These are phyloP conservation scores for Aspergillus diversus DNA, from an alignment of 495 filamentous ascomycete genomes.

Conservation along the genomic window DNA sequence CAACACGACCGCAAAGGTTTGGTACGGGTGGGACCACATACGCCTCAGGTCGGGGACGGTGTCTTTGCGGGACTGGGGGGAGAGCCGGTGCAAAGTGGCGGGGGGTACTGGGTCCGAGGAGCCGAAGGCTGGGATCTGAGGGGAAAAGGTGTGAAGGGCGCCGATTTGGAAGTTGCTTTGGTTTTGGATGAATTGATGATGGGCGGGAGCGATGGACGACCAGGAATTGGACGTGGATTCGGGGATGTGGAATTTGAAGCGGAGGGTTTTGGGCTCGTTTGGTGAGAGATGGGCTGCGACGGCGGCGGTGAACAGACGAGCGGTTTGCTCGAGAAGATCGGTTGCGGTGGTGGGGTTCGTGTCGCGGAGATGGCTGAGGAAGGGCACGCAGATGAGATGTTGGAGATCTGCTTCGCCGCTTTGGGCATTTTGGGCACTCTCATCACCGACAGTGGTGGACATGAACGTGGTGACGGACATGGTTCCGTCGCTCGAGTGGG, in stretches of 20 bases:
- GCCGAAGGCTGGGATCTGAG: background rate
- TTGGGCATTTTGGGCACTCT: background rate
- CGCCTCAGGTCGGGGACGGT: background rate
- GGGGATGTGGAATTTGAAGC: background rate
- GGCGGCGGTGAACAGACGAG: background rate
- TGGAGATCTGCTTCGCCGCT: background rate
- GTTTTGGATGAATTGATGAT: background rate
- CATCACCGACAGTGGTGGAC: background rate
- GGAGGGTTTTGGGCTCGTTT: background rate
- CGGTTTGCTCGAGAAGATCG: background rate
- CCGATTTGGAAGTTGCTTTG: background rate
- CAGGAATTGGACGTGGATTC: background rate
- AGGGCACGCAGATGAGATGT: background rate
- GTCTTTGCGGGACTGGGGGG: background rate
- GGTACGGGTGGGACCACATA: background rate
- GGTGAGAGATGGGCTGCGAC: background rate
- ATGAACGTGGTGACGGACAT: background rate
- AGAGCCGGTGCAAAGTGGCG: background rate
- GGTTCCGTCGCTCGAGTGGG: background rate
- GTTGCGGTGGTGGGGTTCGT: background rate
- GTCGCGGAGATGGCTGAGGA: background rate
- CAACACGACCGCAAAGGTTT: background rate
- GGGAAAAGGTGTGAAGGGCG: background rate
- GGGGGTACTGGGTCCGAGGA: background rate
- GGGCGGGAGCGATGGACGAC: background rate